Base-by-base conservation (phyloP, 805 yeast genomes). In the Tetrapisispora pingtungensis region DNA sequence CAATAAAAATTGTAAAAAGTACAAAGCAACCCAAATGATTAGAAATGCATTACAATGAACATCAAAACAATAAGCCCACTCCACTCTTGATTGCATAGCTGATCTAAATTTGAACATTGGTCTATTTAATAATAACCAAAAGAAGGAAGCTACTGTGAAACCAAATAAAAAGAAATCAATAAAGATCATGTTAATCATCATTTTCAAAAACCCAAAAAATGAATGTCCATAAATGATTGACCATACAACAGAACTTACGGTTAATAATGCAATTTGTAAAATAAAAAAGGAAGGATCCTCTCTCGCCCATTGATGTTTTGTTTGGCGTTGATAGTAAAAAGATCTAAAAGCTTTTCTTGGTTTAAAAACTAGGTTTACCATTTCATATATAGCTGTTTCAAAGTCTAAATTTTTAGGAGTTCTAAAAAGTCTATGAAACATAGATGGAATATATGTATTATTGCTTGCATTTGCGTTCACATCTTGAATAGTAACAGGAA, bases 31-130 rank as follows among this genome's bases (percentile, higher is more conserved):
- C 95, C 95, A 86, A 36, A 87, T 79, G 14, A 81, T 69, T 49
- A 87, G 66, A 59, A 84, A 87, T n/a, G 95, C 76, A 62, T 89
- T 89, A 68, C 96, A 86, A 65, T 89, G 97, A 24, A 88, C 81
- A 57, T 88, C 97, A 59, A 89, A 89, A 66, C 96, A 87, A 60
- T 86, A 88, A 1, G 90, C 88, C 96, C 96, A 89, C 59, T 89
- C 96, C 4, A 65, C 62, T 52, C 49, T 34, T 3, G 48, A 43
- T 19, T 42, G 36, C 37, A 44, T 14, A 5, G 46, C 46, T 27
- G 47, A 44, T 47, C 57, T 52, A 52, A 69, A 68, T 50, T 74
- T 76, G 45, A 64, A 61, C 51, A 85, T 71, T 45, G 85, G 72
- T 51, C 72, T 73, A 56, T 83, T 83, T 27, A 87, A 78, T 33